phyloP scores from a whole-genome alignment of 2,329 filamentous ascomycete genomes.

The Colletotrichum sp. region DNA sequence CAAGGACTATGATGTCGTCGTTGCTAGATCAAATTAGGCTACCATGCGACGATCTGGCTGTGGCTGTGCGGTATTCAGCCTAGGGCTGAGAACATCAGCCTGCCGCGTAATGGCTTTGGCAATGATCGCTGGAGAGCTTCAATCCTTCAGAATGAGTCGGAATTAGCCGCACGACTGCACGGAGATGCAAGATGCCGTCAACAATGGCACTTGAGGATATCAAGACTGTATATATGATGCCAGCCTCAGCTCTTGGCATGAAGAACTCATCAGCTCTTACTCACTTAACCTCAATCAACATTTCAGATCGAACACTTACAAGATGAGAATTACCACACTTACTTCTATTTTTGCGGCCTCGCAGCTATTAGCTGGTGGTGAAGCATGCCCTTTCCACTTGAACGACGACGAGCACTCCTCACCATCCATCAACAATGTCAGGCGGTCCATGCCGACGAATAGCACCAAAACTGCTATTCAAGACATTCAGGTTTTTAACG shows the following conservation, averaged over 20 bases:
- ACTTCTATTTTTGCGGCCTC: not conserved
- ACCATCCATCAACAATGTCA: not conserved
- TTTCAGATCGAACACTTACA: not conserved
- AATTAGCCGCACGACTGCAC: not conserved
- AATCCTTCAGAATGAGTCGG: not conserved
- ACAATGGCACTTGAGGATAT: not conserved
- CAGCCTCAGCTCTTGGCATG: not conserved
- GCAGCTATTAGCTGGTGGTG: not conserved
- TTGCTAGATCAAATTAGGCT: not conserved
- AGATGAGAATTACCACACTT: not conserved
- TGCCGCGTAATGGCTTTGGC: not conserved
- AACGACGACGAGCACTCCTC: not conserved
- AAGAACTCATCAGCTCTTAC: not conserved
- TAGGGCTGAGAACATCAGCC: not conserved
- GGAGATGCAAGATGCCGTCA: not conserved
- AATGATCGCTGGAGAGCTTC: not conserved
- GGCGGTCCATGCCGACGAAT: not conserved
- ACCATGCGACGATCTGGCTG: not conserved
- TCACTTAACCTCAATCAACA: not conserved
- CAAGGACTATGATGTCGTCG: not conserved
- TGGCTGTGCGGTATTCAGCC: not conserved
- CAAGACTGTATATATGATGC: not conserved
- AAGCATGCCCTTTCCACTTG: not conserved
- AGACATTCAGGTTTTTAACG: not conserved
- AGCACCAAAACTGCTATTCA: not conserved